A percentile compares a stretch with the other conserved stretches of the same genome.
phyloP scores from a whole-genome alignment of 1,284 basidiomycete species.

The Jaminaea rosea region DNA sequence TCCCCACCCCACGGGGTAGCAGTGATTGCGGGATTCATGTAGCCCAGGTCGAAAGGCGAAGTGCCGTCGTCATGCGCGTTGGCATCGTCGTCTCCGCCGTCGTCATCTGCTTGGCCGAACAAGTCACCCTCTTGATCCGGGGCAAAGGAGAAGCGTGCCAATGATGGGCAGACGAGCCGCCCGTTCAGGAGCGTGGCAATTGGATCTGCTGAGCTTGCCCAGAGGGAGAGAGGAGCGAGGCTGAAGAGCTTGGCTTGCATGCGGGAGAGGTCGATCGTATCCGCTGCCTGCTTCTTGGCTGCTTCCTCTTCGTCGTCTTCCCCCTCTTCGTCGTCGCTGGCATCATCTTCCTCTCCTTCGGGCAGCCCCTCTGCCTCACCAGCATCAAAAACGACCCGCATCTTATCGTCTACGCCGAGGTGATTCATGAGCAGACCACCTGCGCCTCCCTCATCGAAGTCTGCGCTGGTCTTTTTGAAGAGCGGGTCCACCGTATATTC shows the following conservation, averaged over 20 bases:
- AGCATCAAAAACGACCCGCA: slow-evolving; percentile 91
- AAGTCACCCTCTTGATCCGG: not conserved
- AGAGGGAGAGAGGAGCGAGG: not conserved
- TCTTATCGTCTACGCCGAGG: slow-evolving; percentile 65
- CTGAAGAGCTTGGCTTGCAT: slow-evolving; percentile 5
- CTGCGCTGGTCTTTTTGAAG: slow-evolving; percentile 94
- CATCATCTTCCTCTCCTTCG: slow-evolving; percentile 56
- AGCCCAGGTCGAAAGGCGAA: not conserved
- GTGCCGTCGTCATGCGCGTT: not conserved
- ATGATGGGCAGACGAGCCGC: slow-evolving; percentile 5
- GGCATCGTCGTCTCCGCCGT: slow-evolving; percentile 18
- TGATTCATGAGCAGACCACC: slow-evolving; percentile 56
- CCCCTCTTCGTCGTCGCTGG: slow-evolving; percentile 7
- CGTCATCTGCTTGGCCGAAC: slow-evolving; percentile 13
- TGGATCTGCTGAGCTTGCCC: not conserved
- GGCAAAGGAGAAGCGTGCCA: slow-evolving; percentile 6
- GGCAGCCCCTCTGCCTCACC: slow-evolving; percentile 74
- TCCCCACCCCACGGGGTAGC: not conserved
- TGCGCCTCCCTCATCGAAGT: slow-evolving; percentile 97
- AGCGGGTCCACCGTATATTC: slow-evolving; percentile 94
- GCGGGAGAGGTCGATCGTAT: slow-evolving; percentile 11
- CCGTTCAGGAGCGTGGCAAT: not conserved
- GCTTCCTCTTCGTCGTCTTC: slow-evolving; percentile 16
- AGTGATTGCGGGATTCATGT: not conserved
- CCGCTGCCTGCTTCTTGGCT: not conserved